These are phyloP conservation scores for Penicillium griseofulvum DNA, from an alignment of 2,329 filamentous ascomycete species.

Conservation along the genomic window DNA sequence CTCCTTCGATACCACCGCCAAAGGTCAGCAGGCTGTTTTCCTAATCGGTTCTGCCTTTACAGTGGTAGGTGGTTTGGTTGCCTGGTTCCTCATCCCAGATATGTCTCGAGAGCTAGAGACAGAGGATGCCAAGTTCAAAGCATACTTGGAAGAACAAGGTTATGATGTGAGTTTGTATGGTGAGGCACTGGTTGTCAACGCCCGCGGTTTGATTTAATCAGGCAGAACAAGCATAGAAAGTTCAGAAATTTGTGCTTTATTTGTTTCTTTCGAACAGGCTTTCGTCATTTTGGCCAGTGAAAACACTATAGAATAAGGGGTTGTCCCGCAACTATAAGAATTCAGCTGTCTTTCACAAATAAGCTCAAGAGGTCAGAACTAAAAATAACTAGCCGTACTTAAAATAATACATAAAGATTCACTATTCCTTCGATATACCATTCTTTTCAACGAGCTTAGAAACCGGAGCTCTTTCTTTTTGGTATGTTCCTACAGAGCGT, in stretches of 20 bases:
- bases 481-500: too few species aligned
- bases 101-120: slow-evolving; percentile 44
- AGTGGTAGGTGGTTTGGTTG: slow-evolving; percentile 45
- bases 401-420: too few species aligned
- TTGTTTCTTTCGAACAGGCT: neutral
- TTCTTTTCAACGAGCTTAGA: neutral
- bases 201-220: neutral
- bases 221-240: neutral
- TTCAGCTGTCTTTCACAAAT: neutral
- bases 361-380: too few species aligned
- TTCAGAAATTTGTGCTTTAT: neutral
- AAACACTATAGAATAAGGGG: neutral
- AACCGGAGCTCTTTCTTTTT: neutral
- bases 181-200: slow-evolving; percentile 7
- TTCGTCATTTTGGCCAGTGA: neutral
- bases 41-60: slow-evolving; percentile 53
- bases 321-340: neutral
- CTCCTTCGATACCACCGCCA: slow-evolving; percentile 41
- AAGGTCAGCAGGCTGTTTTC: slow-evolving; percentile 52
- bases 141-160: slow-evolving; percentile 45
- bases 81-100: slow-evolving; percentile 50
- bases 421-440: too few species aligned
- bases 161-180: slow-evolving; percentile 32
- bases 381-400: too few species aligned
- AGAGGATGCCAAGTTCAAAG: slow-evolving; percentile 47